phyloP scores from a whole-genome alignment of 768 basidiomycete genomes.

The Suillus clintonianus region DNA sequence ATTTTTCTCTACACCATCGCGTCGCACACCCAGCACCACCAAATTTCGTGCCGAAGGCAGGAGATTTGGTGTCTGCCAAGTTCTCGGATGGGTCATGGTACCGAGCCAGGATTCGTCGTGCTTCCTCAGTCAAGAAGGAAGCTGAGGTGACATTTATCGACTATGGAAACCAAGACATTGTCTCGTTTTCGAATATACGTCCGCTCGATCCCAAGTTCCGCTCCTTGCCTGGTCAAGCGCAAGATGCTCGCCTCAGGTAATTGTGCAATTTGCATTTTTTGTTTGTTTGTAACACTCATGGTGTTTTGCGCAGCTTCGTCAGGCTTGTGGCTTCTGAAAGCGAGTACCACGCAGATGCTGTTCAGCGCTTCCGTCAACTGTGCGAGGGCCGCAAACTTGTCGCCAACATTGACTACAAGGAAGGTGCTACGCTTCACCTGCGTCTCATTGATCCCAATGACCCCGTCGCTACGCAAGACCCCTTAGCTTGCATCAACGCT shows the following conservation, averaged over 20 bases:
- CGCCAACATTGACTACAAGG: conserved; percentile 90
- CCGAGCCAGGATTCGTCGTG: conserved; percentile 85
- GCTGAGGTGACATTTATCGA: conserved; percentile 95
- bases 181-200: conserved; percentile 81
- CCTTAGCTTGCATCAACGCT: conserved; percentile 81
- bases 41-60: conserved; percentile 78
- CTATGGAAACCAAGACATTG: conserved; percentile 91
- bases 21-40: conserved; percentile 54
- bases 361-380: conserved; percentile 81
- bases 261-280: conserved; percentile 1
- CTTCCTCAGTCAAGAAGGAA: conserved; percentile 89
- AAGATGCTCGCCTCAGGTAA: conserved; percentile 89
- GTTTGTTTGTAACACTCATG: conserved; percentile 2
- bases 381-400: conserved; percentile 95
- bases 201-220: conserved; percentile 92
- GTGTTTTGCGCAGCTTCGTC: conserved; percentile 63
- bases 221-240: conserved; percentile 87
- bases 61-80: conserved; percentile 92
- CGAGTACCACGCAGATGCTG: conserved; percentile 85
- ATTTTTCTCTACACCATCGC: conserved; percentile 87
- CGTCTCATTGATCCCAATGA: conserved; percentile 90
- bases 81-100: conserved; percentile 97
- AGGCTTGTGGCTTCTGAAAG: conserved; percentile 78
- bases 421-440: conserved; percentile 77
- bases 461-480: conserved; percentile 65